Conservation (phyloP, 805 yeast genomes). For the Saccharomyces kudriavzevii region DNA sequence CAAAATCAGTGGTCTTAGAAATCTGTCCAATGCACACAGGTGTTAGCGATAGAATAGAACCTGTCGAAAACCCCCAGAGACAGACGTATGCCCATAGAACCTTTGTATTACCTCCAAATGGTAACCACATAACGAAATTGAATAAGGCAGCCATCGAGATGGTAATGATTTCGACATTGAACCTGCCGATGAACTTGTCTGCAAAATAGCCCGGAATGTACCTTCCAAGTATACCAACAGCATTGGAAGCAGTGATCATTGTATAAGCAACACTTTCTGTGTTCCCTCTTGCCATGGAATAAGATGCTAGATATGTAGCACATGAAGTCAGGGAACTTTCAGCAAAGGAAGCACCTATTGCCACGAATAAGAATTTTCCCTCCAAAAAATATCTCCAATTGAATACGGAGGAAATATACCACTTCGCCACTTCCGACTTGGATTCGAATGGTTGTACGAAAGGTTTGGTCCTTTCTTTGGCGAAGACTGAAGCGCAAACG, state of each 20-base stretch:
- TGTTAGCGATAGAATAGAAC: slow-evolving; percentile 48
- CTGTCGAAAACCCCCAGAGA: slow-evolving; percentile 49
- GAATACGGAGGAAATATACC: slow-evolving; percentile 25
- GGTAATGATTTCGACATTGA: slow-evolving; percentile 41
- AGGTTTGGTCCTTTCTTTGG: slow-evolving; percentile 34
- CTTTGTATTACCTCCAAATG: slow-evolving; percentile 31
- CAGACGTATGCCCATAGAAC: slow-evolving; percentile 38
- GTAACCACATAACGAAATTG: slow-evolving; percentile 36
- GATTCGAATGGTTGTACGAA: slow-evolving; percentile 32
- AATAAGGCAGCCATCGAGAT: slow-evolving; percentile 30
- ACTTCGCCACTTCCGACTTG: slow-evolving; percentile 24
- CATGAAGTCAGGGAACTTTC: slow-evolving; percentile 42
- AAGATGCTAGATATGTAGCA: slow-evolving; percentile 46
- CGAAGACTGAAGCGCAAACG: slow-evolving; percentile 30
- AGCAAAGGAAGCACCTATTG: slow-evolving; percentile 38
- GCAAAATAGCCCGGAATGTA: slow-evolving; percentile 39
- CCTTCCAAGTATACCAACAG: slow-evolving; percentile 41
- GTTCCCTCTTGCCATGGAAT: slow-evolving; percentile 42
- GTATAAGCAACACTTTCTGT: slow-evolving; percentile 37
- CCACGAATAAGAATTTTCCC: slow-evolving; percentile 35
- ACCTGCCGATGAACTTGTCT: slow-evolving; percentile 41
- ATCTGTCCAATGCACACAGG: slow-evolving; percentile 56
- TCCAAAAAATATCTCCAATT: slow-evolving; percentile 36
- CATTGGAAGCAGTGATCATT: slow-evolving; percentile 40
- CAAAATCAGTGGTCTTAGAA: slow-evolving; percentile 46